Base-by-base conservation (phyloP, 2,329 filamentous ascomycete species). In the Fusarium foetens region DNA sequence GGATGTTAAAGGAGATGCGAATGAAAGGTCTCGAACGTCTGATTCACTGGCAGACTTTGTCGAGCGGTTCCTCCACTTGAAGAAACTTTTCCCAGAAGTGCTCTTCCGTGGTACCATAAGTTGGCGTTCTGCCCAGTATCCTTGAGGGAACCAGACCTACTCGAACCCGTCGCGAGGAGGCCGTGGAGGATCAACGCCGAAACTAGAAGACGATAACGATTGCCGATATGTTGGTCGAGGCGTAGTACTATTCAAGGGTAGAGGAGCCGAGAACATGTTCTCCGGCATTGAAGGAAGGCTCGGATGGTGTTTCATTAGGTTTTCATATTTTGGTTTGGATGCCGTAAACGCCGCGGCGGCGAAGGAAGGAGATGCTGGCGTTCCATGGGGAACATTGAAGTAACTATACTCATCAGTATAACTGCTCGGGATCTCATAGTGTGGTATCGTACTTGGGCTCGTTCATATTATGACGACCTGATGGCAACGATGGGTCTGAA, bases 111-210 rank as follows among this genome's bases (percentile, higher is more conserved):
- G 74, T 8, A 66, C 52, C 27, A 65, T 60, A 31, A 74, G 62
- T 51, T 85, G 81, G n/a, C 88, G 83, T 78, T 90, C 88, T n/a
- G 88, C 88, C 88, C 88, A 90, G 76, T 89, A 90, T 10, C 88
- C 88, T 57, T 85, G 86, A 2, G 88, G 88, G 76, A 88, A 90
- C 88, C 88, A 90, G 29, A 90, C 88, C 88, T 87, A 90, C 80
- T 90, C 88, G 74, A 80, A 83, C 43, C 88, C 88, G 48, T 86
- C 83, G 53, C 80, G 85, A 58, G 88, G 80, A n/a, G 86, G 84
- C 5, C 88, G 85, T 29, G 88, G 88, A 6, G 88, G 88, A 62
- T 90, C 87, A 33, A 86, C 77, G 21, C 77, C 79, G 23, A 78
- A 81, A 57, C 66, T 59, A 21, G 73, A 68, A 17, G 73, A 70